Evolutionary conservation across 75 land plant genomes (phyloP).

Genomic region (Selaginella moellendorffii): DNA sequence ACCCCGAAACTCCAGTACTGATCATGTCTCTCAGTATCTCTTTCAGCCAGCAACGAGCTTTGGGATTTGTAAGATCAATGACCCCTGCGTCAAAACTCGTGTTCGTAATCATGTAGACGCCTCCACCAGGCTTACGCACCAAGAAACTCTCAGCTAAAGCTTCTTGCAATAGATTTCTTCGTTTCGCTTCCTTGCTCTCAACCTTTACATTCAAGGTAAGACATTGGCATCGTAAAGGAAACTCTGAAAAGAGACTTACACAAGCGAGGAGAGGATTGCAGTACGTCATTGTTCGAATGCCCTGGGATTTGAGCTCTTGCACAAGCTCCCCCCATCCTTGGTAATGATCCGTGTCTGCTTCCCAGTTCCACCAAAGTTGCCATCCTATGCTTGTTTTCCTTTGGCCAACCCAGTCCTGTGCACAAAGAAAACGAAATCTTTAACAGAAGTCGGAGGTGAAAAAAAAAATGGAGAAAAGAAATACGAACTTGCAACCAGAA

Average conservation of each 20-base stretch:
- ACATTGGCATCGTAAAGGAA: not conserved
- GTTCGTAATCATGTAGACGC: constrained; percentile 70
- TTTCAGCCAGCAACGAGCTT: constrained; percentile 58
- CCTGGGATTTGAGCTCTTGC: constrained; percentile 31
- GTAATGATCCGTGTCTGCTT: constrained; percentile 51
- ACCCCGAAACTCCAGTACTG: constrained; percentile 49
- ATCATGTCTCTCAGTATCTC: constrained; percentile 52
- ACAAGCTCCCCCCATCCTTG: constrained; percentile 53
- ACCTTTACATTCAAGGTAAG: constrained; percentile 29
- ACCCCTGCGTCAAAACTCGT: constrained; percentile 80
- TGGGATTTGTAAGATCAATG: constrained; percentile 75
- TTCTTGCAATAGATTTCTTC: constrained; percentile 48
- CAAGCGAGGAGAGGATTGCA: constrained; percentile 78
- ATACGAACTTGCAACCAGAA: constrained; percentile 80
- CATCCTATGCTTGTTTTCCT: constrained; percentile 72
- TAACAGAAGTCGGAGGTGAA: not conserved
- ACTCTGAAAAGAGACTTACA: constrained; percentile 18
- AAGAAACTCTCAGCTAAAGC: constrained; percentile 42
- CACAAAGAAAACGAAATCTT: not conserved
- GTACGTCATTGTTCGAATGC: constrained; percentile 66
- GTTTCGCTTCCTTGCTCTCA: constrained; percentile 37
- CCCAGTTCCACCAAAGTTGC: constrained; percentile 99
- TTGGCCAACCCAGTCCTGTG: constrained; percentile 91
- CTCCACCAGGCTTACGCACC: constrained; percentile 42
- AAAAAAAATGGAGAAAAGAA: not conserved